Percentiles rank a stretch among this genome's conserved stretches.
These are phyloP conservation scores for Cladosporium phlei DNA, from an alignment of 2,329 filamentous ascomycete genomes.

Conservation along the genomic window DNA sequence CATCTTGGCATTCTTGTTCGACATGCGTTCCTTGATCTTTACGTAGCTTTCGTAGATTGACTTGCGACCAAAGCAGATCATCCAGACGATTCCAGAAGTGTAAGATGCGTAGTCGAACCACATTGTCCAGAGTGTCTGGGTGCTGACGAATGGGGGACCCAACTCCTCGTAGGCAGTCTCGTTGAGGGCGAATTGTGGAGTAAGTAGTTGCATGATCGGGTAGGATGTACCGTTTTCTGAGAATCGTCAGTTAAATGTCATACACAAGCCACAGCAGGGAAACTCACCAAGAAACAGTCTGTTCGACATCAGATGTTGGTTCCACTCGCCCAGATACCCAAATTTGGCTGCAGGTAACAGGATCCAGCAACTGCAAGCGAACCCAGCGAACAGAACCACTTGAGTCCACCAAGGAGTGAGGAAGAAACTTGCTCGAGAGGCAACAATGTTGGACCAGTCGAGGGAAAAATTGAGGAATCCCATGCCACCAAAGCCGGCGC, in stretches of 20 bases:
- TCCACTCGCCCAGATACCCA: conserved; percentile 50
- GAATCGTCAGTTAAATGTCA: conserved; percentile 26
- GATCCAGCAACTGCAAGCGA: conserved; percentile 47
- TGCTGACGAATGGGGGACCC: conserved; percentile 54
- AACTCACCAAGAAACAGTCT: conserved; percentile 31
- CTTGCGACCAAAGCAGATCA: conserved; percentile 50
- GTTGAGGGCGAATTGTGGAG: conserved; percentile 46
- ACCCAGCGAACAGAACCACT: conserved; percentile 45
- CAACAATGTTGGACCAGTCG: conserved; percentile 59
- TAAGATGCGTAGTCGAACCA: conserved; percentile 60
- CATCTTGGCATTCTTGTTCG: conserved; percentile 29
- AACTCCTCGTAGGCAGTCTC: conserved; percentile 42
- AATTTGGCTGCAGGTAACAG: conserved; percentile 56
- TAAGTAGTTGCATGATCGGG: conserved; percentile 41
- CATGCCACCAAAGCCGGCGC: conserved; percentile 55
- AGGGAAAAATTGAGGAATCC: conserved; percentile 56
- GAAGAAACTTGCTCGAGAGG: conserved; percentile 43
- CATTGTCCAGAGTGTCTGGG: conserved; percentile 54
- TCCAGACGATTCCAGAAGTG: conserved; percentile 56
- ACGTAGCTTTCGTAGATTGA: conserved; percentile 44
- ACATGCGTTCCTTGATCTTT: conserved; percentile 38
- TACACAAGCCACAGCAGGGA: neutral
- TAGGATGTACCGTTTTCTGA: conserved; percentile 47
- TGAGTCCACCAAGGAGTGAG: conserved; percentile 58
- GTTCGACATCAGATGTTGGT: conserved; percentile 56